Base-by-base conservation (phyloP, 352 stramenopile genomes). In the Pilasporangium apinafurcum region DNA sequence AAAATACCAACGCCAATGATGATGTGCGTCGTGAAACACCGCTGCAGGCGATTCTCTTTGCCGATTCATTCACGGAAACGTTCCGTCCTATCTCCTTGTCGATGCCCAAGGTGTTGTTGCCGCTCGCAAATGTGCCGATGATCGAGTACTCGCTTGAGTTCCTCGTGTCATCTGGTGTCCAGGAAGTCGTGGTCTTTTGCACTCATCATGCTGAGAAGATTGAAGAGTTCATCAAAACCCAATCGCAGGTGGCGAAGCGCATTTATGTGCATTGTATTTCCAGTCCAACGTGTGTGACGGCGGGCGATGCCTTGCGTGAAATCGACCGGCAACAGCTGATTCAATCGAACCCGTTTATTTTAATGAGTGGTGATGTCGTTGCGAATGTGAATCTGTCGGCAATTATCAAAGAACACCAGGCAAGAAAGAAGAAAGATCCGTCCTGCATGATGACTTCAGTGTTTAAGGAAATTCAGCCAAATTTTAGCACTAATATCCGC, bases 71-170 rank as follows among this genome's bases (percentile, higher is more conserved):
- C 65, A 76, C 70, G 6, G 87, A 96, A 53, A 95, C 88, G 36
- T 98, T 98, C 73, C 86, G 92, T 24, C 95, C 89, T 24, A 86
- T 96, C 45, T 92, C 83, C 41, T 58, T 88, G n/a, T 52, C 77
- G 31, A 57, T 65, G 41, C 92, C 93, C 27, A 97, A 98, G 65
- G 81, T 97, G 17, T 60, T 99, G 17, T 88, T 98, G 30, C 95
- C 95, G 12, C 69, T 99, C 24, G 96, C 95, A 38, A 98, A 98
- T 72, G 86, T 98, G 12, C 83, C 94, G 0, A 89, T 99, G 67
- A 72, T 99, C 46, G 92, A 98, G 63, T 98, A 99, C 65, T 85
- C 92, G 37, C 81, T 99, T 32, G 96, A 99, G 66, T 98, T 98
- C 53, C 75, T 99, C 10, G 87, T 83, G 18, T 79, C 83, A 13